A percentile compares a stretch with the other conserved stretches of the same genome.
Evolutionary conservation across 2,329 filamentous ascomycete genomes (phyloP).

Genomic region (Alternaria gaisen): DNA sequence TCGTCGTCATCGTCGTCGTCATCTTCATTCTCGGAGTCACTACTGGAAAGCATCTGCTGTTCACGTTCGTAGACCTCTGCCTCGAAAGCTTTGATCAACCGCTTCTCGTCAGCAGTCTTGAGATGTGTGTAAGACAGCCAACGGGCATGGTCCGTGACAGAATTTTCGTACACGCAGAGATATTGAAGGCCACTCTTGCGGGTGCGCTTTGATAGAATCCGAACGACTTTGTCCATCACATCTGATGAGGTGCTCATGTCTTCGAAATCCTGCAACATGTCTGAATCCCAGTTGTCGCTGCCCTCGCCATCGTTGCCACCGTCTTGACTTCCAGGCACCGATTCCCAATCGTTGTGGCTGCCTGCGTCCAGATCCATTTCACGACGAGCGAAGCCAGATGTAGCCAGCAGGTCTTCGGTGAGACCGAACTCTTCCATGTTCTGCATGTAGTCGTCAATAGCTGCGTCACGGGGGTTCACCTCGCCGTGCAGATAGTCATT

Average conservation of each 20-base stretch:
- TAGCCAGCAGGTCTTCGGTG: slow-evolving; percentile 37
- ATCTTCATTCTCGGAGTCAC: slow-evolving; percentile 17
- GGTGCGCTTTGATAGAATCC: slow-evolving; percentile 57
- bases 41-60: slow-evolving; percentile 29
- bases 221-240: slow-evolving; percentile 52
- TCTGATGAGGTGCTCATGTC: slow-evolving; percentile 62
- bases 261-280: slow-evolving; percentile 59
- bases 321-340: slow-evolving; percentile 23
- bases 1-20: slow-evolving; percentile 60
- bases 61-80: slow-evolving; percentile 26
- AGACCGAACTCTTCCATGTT: slow-evolving; percentile 65
- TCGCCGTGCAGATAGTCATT: slow-evolving; percentile 31
- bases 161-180: slow-evolving; percentile 59
- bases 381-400: slow-evolving; percentile 41
- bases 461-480: slow-evolving; percentile 36
- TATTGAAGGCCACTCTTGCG: slow-evolving; percentile 60
- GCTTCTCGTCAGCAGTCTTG: slow-evolving; percentile 31
- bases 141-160: slow-evolving; percentile 57
- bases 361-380: slow-evolving; percentile 45
- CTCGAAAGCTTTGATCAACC: slow-evolving; percentile 43
- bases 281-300: slow-evolving; percentile 53
- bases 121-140: slow-evolving; percentile 56
- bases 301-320: slow-evolving; percentile 20
- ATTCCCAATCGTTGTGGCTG: slow-evolving; percentile 46
- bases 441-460: slow-evolving; percentile 74